Base-by-base conservation (phyloP, 2,329 filamentous ascomycete species). In the Ambrosiella cleistominuta region DNA sequence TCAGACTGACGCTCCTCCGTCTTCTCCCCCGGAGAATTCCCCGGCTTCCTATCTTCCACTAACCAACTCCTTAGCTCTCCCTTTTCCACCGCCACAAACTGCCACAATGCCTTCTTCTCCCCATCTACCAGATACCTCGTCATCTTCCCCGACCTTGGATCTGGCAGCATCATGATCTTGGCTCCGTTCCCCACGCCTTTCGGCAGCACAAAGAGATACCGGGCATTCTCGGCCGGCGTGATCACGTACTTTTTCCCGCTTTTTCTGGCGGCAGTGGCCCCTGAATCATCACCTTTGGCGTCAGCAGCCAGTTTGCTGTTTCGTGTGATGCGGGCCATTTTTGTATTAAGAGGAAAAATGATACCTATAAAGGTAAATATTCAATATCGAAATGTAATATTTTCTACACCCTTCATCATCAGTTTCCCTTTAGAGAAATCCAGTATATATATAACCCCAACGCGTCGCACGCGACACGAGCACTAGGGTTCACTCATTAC, bases 171-270 rank as follows among this genome's bases (percentile, higher is more conserved):
- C 56, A 83, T 70, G 57, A 85, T 77, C 57, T 75, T 76, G 19
- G 81, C 76, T 3, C 76, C 71, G n/a, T 71, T 60, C 0, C 71
- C 74, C 12, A 77, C 74, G 61, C 72, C 70, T n/a, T 71, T 73
- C 12, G 82, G 82, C 5, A 85, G 69, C 59, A 85, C 74, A 66
- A 85, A 81, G 53, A 85, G 66, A 57, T 74, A 76, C 2, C 76
- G 74, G 8, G 77, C 71, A 45, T 72, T 76, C 27, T 68, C 63
- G 9, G 67, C 66, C 52, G 69, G 68, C 3, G 72, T 62, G 15
- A 80, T 66, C 1, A 64, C 64, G 64, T 76, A 73, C 63, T 68
- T 71, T 8, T 57, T 60, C 47, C 36, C 36, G 66, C 65, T 2
- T 67, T 64, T 12, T 54, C 62, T 49, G 67, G 64, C 17, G 66